Conservation (phyloP, 371 early-diverging fungal genomes). For the Batkoa obscura region DNA sequence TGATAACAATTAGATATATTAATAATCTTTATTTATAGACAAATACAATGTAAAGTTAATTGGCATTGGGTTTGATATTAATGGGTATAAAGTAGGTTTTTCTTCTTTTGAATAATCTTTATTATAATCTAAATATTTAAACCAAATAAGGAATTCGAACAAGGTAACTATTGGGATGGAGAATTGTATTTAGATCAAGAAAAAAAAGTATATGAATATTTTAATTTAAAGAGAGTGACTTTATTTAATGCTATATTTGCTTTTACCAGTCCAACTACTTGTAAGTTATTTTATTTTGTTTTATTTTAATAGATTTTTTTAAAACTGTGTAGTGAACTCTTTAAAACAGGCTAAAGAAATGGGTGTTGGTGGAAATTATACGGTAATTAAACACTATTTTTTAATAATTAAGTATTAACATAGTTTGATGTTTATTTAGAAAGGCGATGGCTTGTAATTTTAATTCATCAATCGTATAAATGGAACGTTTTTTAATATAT, state of each 20-base stretch:
- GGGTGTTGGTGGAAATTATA: not conserved
- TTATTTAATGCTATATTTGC: not conserved
- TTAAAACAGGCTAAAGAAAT: not conserved
- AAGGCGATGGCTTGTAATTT: not conserved
- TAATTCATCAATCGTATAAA: not conserved
- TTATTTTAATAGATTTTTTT: not conserved
- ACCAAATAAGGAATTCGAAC: not conserved
- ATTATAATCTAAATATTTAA: not conserved
- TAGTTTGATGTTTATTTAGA: not conserved
- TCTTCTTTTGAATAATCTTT: no score
- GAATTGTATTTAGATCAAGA: not conserved
- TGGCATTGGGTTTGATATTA: not conserved
- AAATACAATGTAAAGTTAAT: not conserved
- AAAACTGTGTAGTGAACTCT: not conserved
- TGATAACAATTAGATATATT: no score
- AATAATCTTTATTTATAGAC: not conserved
- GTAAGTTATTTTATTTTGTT: not conserved
- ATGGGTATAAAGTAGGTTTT: not conserved
- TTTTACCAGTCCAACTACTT: not conserved
- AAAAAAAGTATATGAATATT: not conserved
- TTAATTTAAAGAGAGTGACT: not conserved
- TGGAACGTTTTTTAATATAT: not conserved
- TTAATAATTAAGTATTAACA: not conserved
- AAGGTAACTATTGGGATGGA: not conserved
- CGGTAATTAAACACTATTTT: not conserved